Conservation (phyloP, 306 rosid genomes). For the Medicago lupulina region DNA sequence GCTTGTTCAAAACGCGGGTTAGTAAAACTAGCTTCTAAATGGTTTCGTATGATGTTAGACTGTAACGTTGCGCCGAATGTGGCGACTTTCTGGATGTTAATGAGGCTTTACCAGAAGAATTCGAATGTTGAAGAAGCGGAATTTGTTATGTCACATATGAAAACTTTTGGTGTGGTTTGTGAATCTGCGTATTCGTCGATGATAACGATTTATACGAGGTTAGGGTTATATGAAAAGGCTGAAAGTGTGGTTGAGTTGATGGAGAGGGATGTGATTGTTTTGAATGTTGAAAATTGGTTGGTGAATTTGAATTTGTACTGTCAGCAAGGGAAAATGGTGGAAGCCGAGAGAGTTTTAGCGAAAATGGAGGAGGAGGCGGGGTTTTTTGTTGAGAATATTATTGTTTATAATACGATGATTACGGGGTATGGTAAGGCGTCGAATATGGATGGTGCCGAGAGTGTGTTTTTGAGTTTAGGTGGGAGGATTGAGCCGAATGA, state of each 20-base stretch:
- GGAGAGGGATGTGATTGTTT: conserved; percentile 54
- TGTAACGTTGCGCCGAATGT: conserved; percentile 62
- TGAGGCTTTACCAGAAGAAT: conserved; percentile 76
- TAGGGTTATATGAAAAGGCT: conserved; percentile 67
- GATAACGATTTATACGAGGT: conserved; percentile 76
- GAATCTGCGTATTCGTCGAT: conserved; percentile 76
- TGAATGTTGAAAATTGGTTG: conserved; percentile 77
- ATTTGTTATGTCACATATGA: conserved; percentile 68
- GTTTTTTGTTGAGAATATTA: conserved; percentile 47
- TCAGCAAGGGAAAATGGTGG: conserved; percentile 82
- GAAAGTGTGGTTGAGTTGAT: conserved; percentile 63
- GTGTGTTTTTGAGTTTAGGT: conserved; percentile 53
- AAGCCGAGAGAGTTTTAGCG: conserved; percentile 62
- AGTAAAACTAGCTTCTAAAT: conserved; percentile 56
- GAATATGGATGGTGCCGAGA: conserved; percentile 75
- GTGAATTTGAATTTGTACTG: conserved; percentile 70
- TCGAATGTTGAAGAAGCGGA: conserved; percentile 79
- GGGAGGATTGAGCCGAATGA: conserved; percentile 72
- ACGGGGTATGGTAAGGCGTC: conserved; percentile 92
- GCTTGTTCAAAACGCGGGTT: conserved; percentile 61
- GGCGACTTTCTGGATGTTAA: conserved; percentile 82
- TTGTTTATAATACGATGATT: conserved; percentile 85
- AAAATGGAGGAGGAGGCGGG: conserved; percentile 65
- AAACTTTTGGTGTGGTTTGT: conserved; percentile 59
- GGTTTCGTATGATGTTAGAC: conserved; percentile 78